These are phyloP conservation scores for Chloroidium sp. DNA, from an alignment of 163 green algal genomes.

Conservation along the genomic window DNA sequence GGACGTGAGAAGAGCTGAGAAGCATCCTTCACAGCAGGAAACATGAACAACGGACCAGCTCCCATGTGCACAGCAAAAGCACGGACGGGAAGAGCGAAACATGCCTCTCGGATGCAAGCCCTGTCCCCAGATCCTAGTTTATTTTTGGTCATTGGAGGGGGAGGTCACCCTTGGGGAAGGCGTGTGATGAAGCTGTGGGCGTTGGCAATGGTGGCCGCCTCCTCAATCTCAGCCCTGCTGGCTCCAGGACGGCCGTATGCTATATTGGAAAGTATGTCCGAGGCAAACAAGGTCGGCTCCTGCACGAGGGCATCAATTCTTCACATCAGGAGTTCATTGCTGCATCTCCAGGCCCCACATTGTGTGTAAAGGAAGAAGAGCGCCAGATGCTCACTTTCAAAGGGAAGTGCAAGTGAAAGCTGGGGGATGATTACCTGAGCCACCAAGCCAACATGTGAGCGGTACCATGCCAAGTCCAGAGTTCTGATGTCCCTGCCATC, in stretches of 20 bases:
- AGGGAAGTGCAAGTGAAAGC: too few species aligned
- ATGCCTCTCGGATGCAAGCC: too few species aligned
- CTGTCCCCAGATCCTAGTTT: too few species aligned
- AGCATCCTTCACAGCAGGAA: not conserved
- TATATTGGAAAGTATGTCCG: constrained; percentile 87
- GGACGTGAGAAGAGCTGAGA: not conserved
- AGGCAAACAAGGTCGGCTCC: constrained; percentile 88
- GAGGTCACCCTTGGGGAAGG: constrained; percentile 34
- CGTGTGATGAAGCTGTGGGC: constrained; percentile 78
- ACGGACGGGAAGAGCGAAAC: too few species aligned
- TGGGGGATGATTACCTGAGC: too few species aligned
- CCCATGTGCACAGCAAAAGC: not conserved
- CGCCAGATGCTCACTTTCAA: constrained; percentile 34
- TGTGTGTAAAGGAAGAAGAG: constrained; percentile 41
- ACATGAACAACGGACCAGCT: not conserved
- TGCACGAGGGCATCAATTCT: constrained; percentile 29
- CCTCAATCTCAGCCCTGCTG: constrained; percentile 47
- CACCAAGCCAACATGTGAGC: not conserved
- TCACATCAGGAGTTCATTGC: too few species aligned
- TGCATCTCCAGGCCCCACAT: too few species aligned
- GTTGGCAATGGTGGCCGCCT: constrained; percentile 65
- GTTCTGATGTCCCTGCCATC: constrained; percentile 43
- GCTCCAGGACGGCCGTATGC: constrained; percentile 37
- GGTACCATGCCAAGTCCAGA: constrained; percentile 59
- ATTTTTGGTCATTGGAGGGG: too few species aligned